Conservation (phyloP, 2,329 filamentous ascomycete genomes). For the Xylaria sp. region DNA sequence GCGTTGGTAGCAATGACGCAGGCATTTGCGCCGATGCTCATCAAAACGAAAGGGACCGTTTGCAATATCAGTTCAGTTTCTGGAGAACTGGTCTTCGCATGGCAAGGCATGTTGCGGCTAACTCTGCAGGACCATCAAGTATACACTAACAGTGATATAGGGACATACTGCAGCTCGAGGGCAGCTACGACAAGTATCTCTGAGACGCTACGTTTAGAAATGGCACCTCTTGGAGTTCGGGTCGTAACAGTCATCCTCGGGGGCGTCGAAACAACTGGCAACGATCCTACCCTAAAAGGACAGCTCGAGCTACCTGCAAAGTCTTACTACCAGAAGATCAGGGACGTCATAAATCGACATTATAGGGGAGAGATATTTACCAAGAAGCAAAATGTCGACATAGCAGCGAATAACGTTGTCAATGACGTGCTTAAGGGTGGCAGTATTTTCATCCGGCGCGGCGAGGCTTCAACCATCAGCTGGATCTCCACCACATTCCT, state of each 20-base stretch:
- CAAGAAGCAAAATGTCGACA: slow-evolving; percentile 10
- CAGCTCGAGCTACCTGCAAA: slow-evolving; percentile 8
- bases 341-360: slow-evolving; percentile 5
- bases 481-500: slow-evolving; percentile 14
- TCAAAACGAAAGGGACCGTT: slow-evolving; percentile 9
- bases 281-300: background rate
- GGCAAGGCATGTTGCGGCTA: slow-evolving; percentile 3
- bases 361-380: slow-evolving; percentile 3
- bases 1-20: slow-evolving; percentile 12
- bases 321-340: slow-evolving; percentile 22
- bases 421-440: slow-evolving; percentile 14
- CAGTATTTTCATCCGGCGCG: slow-evolving; percentile 18
- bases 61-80: slow-evolving; percentile 24
- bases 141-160: background rate
- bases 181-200: slow-evolving; percentile 5
- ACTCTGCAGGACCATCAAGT: background rate
- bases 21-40: slow-evolving; percentile 24
- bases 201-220: slow-evolving; percentile 1
- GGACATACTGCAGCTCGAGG: slow-evolving; percentile 1
- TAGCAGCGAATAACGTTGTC: slow-evolving; percentile 12
- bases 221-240: slow-evolving; percentile 15
- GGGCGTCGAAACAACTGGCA: slow-evolving; percentile 1
- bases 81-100: slow-evolving; percentile 6
- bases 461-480: slow-evolving; percentile 17
- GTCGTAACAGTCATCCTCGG: slow-evolving; percentile 12